phyloP scores from a whole-genome alignment of 768 basidiomycete genomes.

The Peribolospora kevripleyi region DNA sequence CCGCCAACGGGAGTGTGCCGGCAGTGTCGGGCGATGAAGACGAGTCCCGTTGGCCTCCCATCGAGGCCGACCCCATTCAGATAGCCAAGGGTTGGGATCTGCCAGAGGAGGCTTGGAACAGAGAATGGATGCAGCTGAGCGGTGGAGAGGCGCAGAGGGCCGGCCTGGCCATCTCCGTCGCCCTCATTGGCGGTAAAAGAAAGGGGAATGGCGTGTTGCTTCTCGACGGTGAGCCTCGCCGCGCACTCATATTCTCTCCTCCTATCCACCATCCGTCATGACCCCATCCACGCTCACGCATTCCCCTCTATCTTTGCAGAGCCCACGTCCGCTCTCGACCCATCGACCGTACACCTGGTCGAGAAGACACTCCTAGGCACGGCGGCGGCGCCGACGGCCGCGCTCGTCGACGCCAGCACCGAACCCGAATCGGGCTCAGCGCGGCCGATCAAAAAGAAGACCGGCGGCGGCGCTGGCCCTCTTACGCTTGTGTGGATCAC shows the following conservation, averaged over 20 bases:
- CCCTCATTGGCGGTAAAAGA: constrained; percentile 19
- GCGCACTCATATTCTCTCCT: neutral
- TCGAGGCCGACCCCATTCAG: constrained; percentile 22
- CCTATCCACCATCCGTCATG: neutral
- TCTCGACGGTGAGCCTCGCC: constrained; percentile 37
- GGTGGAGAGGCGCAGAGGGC: constrained; percentile 72
- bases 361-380: constrained; percentile 32
- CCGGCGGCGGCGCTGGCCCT: neutral
- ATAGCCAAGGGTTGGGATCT: constrained; percentile 44
- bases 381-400: neutral
- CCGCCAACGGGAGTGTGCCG: too few species aligned
- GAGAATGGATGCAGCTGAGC: constrained; percentile 54
- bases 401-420: too few species aligned
- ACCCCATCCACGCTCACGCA: neutral
- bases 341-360: constrained; percentile 36
- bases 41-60: constrained; percentile 12
- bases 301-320: constrained; percentile 25
- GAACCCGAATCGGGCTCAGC: too few species aligned
- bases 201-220: constrained; percentile 54
- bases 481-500: constrained; percentile 1
- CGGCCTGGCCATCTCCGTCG: constrained; percentile 48
- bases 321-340: constrained; percentile 70
- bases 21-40: constrained; percentile 11
- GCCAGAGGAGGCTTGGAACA: constrained; percentile 43
- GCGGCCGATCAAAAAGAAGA: neutral